These are phyloP conservation scores for Sphaerobolus stellatus DNA, from an alignment of 1,284 basidiomycete genomes.

Conservation along the genomic window DNA sequence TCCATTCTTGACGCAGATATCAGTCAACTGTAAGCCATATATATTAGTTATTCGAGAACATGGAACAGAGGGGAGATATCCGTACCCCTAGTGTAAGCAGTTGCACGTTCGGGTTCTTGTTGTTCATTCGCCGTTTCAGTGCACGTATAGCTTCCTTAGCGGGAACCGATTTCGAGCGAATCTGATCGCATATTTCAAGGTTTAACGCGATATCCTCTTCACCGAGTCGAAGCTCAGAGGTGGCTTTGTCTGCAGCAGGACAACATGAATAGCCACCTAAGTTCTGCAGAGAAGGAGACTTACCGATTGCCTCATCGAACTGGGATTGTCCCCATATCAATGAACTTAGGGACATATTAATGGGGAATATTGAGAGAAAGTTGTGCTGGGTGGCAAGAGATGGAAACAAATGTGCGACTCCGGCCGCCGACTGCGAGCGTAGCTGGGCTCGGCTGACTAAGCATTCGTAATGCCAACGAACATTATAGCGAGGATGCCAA, in stretches of 20 bases:
- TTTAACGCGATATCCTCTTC: conserved; percentile 93
- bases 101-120: conserved; percentile 97
- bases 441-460: conserved; percentile 7
- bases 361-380: conserved; percentile 16
- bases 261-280: conserved; percentile 11
- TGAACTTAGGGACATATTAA: conserved; percentile 49
- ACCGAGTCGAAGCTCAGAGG: conserved; percentile 81
- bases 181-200: conserved; percentile 96
- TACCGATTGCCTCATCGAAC: conserved; percentile 75
- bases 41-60: conserved; percentile 10
- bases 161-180: conserved; percentile 86
- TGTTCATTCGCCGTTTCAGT: conserved; percentile 83
- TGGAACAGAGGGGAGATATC: conserved; percentile 19
- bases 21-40: conserved; percentile 65
- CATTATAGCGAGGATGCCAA: neutral
- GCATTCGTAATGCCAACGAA: neutral
- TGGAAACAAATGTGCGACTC: neutral
- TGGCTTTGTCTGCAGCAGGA: conserved; percentile 75
- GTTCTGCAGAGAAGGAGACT: conserved; percentile 25
- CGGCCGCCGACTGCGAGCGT: conserved; percentile 2
- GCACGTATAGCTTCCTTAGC: conserved; percentile 88
- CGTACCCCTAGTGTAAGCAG: conserved; percentile 81
- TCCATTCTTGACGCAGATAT: conserved; percentile 96
- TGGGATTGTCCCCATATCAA: conserved; percentile 78
- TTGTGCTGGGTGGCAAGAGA: neutral